Evolutionary conservation across 2,329 filamentous ascomycete species (phyloP).

Genomic region (Colletotrichum theobromicola): DNA sequence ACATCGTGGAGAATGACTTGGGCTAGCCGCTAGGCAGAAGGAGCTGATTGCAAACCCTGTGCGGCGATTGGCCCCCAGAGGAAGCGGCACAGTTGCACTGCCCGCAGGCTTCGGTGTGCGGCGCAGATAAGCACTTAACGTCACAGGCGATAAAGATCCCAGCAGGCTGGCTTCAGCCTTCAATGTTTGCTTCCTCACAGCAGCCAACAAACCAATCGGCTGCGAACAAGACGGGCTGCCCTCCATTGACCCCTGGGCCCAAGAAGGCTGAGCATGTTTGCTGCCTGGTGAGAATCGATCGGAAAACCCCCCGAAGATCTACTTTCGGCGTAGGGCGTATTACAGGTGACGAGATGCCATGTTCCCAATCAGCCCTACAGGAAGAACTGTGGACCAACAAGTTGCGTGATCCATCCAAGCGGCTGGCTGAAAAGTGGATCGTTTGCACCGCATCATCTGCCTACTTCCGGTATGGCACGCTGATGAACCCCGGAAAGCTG

Average conservation of each 20-base stretch:
- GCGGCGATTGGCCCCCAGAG: neutral
- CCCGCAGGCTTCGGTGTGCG: neutral
- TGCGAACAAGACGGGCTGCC: neutral
- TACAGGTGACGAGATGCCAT: neutral
- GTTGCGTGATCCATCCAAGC: neutral
- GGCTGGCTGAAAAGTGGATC: neutral
- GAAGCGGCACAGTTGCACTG: neutral
- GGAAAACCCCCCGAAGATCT: neutral
- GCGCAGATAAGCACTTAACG: neutral
- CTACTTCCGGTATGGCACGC: neutral
- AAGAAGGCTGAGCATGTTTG: neutral
- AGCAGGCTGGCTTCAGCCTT: neutral
- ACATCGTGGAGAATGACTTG: neutral
- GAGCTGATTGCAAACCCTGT: neutral
- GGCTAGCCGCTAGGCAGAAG: neutral
- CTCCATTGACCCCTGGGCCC: neutral
- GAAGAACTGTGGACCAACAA: neutral
- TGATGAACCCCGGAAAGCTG: neutral
- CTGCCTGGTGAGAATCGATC: neutral
- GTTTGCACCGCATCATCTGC: neutral
- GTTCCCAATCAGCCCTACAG: neutral
- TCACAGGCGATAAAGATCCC: neutral
- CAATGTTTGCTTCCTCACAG: neutral
- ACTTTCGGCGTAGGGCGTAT: neutral
- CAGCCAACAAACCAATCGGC: neutral